Base-by-base conservation (phyloP, 148 eudicot species). In the Chenopodium berlandieri region DNA sequence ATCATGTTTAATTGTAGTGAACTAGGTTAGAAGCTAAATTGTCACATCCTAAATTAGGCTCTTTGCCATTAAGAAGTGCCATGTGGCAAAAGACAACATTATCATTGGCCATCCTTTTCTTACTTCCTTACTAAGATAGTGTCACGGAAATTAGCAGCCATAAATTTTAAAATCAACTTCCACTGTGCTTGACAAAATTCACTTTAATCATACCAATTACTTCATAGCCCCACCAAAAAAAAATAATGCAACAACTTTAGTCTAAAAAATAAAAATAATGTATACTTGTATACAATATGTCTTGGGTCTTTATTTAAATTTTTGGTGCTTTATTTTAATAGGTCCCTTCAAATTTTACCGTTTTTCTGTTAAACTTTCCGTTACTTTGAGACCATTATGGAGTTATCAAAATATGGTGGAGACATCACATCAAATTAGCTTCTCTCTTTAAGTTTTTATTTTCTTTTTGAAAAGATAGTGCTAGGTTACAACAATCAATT, bases 71-170 rank as follows among this genome's bases (percentile, higher is more conserved):
- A 63, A 48, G 52, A 56, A 2, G 9, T 63, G 81, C 48, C 73
- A 78, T 32, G 78, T 72, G 31, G 72, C 67, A 5, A 31, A 32
- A 73, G 7, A 23, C 23, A 73, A 7, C 20, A 73, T 2, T 19
- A 82, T 70, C 16, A 75, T 75, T 81, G 81, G 77, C 73, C 71
- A 71, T n/a, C 58, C 74, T 78, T 83, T 78, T 78, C 78, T 83
- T 83, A 64, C 85, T 83, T 83, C 44, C 82, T 74, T 65, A 81
- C 80, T 80, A 84, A 84, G 83, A 77, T 77, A 80, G 27, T 77
- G 68, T 37, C 68, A 73, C 37, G 63, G 71, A 78, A 83, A 73
- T 73, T 83, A 72, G 67, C 73, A 83, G 62, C 81, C 85, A 83
- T 73, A 64, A 74, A 78, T 63, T 76, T 66, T 19, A 32, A 58